phyloP scores from a whole-genome alignment of 805 yeast species.

The Ogataea zsoltii region DNA sequence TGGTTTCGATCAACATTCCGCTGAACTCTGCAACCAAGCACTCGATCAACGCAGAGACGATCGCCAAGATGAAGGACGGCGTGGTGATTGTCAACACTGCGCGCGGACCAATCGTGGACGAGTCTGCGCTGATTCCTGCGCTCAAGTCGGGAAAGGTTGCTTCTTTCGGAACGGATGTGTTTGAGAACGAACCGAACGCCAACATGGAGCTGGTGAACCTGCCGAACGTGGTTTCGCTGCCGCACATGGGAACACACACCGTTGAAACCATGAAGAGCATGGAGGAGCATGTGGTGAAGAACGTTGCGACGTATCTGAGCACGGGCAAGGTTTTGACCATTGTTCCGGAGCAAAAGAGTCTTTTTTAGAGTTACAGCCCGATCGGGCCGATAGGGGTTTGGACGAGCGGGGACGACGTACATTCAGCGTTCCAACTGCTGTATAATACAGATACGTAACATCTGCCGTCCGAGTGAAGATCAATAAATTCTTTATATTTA shows the following conservation, averaged over 20 bases:
- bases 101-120: constrained; percentile 82
- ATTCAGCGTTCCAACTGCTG: no score
- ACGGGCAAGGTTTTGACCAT: constrained; percentile 70
- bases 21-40: constrained; percentile 72
- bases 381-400: no score
- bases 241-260: constrained; percentile 88
- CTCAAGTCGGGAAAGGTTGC: constrained; percentile 65
- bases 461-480: no score
- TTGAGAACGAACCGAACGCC: constrained; percentile 74
- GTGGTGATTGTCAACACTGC: constrained; percentile 82
- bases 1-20: constrained; percentile 76
- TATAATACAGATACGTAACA: no score
- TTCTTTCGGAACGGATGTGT: constrained; percentile 73
- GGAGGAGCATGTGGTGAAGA: constrained; percentile 78
- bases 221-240: constrained; percentile 74
- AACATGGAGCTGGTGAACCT: constrained; percentile 58
- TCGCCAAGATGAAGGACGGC: constrained; percentile 74
- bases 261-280: constrained; percentile 71
- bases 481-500: no score
- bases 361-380: constrained; percentile 18
- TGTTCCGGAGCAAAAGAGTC: constrained; percentile 71
- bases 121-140: constrained; percentile 53
- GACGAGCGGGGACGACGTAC: no score
- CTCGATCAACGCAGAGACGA: constrained; percentile 57
- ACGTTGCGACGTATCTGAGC: constrained; percentile 56